Base-by-base conservation (phyloP, 257 asterid genomes). In the Solanum rostratum region DNA sequence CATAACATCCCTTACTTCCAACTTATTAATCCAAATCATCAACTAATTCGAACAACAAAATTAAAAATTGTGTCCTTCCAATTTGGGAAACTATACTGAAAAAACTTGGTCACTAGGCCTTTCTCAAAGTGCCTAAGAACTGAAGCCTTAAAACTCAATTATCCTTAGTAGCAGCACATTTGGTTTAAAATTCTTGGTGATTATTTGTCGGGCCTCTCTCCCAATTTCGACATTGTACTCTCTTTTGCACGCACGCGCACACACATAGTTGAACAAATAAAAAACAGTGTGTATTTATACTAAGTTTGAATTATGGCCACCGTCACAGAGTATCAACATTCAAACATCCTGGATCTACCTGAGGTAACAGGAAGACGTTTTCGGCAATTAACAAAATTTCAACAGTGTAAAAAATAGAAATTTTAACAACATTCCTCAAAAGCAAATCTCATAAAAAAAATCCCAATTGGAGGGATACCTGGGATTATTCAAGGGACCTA, bases 401-500 rank as follows among this genome's bases (percentile, higher is more conserved):
- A 33, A 33, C 39, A 33, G 39, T 33, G 39, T 14, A 16, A 33
- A 8, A 49, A 68, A 33, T 0, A 16, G 10, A 68, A 7, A 12
- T 3, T 76, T 49, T 76, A 49, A 49, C 45, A 76, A 24, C 18
- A 50, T 14, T 49, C 27, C 62, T 27, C 82, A 76, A 76, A 76
- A 76, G 62, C 6, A 76, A 76, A 49, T 24, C 8, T 24, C 9
- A 76, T 4, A 76, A 49, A 68, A 33, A 9, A 68, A 16, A 68
- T 8, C 15, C 15, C 41, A 74, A 22, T 76, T 24, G 74, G 83
- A 59, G n/a, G 33, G 20, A 29, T 88, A 94, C 99, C 99, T 96
- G 81, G 99, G 99, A 88, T 93, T 94, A 80, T 89, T 90, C 76
- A 94, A 90, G 83, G 99, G 95, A 39, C 98, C 99, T 54, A 93